Evolutionary conservation across 2,329 filamentous ascomycete genomes (phyloP).

Genomic region (Fusarium sp.): DNA sequence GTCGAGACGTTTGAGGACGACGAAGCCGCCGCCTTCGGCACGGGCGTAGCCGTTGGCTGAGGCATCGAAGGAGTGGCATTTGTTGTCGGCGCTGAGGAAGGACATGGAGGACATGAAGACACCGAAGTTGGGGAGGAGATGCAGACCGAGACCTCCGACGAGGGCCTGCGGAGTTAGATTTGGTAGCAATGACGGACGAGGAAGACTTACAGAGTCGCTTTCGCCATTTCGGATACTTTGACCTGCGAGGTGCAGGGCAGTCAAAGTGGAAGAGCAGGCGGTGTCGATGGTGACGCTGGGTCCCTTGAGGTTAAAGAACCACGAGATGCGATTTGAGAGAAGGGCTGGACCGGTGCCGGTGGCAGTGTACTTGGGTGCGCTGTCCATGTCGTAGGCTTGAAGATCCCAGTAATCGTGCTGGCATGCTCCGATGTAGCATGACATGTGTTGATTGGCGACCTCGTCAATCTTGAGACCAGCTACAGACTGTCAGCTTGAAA

Average conservation of each 20-base stretch:
- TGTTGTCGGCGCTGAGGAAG: neutral
- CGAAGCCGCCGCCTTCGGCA: conserved; percentile 7
- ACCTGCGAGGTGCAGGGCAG: conserved; percentile 4
- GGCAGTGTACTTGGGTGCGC: neutral
- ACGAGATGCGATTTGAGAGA: neutral
- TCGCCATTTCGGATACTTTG: neutral
- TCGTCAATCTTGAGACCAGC: neutral
- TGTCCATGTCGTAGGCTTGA: conserved; percentile 3
- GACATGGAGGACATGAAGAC: neutral
- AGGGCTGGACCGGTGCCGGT: neutral
- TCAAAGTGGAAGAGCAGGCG: conserved; percentile 1
- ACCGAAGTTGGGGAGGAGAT: neutral
- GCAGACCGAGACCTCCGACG: neutral
- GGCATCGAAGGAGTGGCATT: conserved; percentile 3
- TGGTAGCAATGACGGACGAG: too few species aligned
- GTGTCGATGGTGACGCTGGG: conserved; percentile 14
- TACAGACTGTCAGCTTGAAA: neutral
- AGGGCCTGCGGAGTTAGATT: neutral
- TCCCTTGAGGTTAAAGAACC: conserved; percentile 5
- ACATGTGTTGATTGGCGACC: conserved; percentile 1
- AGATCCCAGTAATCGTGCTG: conserved; percentile 10
- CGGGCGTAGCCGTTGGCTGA: conserved; percentile 18
- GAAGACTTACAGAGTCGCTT: neutral
- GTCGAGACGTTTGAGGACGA: neutral
- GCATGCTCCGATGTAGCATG: conserved; percentile 1